A percentile compares a stretch with the other conserved stretches of the same genome.
phyloP scores from a whole-genome alignment of 179 eudicot genomes.

The Silene coronaria region DNA sequence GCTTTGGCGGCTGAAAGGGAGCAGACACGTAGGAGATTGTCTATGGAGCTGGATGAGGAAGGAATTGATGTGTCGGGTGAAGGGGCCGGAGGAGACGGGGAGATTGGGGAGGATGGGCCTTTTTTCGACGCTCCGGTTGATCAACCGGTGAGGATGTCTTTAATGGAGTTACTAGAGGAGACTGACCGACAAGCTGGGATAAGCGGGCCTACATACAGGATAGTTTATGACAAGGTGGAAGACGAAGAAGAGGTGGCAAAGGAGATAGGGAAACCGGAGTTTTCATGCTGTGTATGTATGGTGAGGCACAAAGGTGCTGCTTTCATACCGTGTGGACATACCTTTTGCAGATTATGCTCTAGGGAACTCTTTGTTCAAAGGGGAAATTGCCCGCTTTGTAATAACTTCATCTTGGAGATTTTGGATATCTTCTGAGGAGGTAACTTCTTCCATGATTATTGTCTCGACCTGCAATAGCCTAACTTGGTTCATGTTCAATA shows the following conservation, averaged over 20 bases:
- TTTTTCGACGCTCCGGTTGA: neutral
- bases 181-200: constrained; percentile 45
- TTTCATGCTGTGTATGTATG: constrained; percentile 64
- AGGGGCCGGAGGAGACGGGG: constrained; percentile 19
- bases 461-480: neutral
- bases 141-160: constrained; percentile 42
- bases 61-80: constrained; percentile 15
- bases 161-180: constrained; percentile 60
- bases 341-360: constrained; percentile 76
- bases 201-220: constrained; percentile 35
- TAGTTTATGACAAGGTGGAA: constrained; percentile 38
- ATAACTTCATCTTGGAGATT: constrained; percentile 55
- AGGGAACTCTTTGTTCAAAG: constrained; percentile 65
- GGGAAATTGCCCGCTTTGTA: constrained; percentile 70
- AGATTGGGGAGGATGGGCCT: constrained; percentile 20
- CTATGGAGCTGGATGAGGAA: constrained; percentile 24
- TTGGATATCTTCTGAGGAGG: constrained; percentile 52
- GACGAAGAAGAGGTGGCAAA: constrained; percentile 33
- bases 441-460: neutral
- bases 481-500: constrained; percentile 3
- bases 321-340: constrained; percentile 76
- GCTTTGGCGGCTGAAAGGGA: constrained; percentile 37
- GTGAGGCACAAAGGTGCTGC: constrained; percentile 81
- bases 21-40: constrained; percentile 30
- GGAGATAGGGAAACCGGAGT: constrained; percentile 29